Evolutionary conservation across 2,329 filamentous ascomycete genomes (phyloP).

Genomic region (Neonectria coccinea): DNA sequence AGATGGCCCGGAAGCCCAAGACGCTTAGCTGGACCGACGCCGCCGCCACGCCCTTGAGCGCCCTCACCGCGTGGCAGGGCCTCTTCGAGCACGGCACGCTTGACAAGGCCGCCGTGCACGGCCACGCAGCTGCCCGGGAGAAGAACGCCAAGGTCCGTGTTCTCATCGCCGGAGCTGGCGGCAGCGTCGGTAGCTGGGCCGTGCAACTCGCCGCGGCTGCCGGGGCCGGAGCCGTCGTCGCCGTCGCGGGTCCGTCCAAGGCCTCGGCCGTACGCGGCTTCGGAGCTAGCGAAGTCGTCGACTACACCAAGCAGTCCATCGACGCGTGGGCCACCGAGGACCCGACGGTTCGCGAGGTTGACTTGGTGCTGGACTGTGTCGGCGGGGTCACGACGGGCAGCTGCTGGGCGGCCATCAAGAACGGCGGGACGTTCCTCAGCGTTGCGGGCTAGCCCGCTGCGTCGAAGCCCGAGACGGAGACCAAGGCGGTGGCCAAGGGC

Average conservation of each 20-base stretch:
- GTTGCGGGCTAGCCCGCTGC: constrained; percentile 47
- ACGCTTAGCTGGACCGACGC: constrained; percentile 50
- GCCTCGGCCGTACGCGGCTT: constrained; percentile 46
- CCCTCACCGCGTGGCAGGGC: constrained; percentile 56
- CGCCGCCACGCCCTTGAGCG: constrained; percentile 53
- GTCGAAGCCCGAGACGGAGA: constrained; percentile 45
- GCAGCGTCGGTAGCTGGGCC: too few species aligned
- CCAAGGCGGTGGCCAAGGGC: constrained; percentile 47
- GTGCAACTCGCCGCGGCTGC: constrained; percentile 27
- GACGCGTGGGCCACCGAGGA: constrained; percentile 48
- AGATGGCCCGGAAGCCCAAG: constrained; percentile 52
- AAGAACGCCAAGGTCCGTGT: constrained; percentile 37
- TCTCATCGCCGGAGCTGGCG: constrained; percentile 25
- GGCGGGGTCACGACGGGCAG: constrained; percentile 50
- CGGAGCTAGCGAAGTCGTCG: constrained; percentile 53
- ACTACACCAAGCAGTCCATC: constrained; percentile 50
- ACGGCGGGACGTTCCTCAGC: constrained; percentile 51
- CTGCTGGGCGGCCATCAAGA: constrained; percentile 52
- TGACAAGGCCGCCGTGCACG: constrained; percentile 44
- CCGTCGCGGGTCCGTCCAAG: constrained; percentile 48
- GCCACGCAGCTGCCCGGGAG: constrained; percentile 42
- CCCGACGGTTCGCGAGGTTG: constrained; percentile 43
- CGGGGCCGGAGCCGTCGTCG: constrained; percentile 51
- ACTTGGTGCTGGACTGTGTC: constrained; percentile 53
- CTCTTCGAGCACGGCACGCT: constrained; percentile 53